Conservation (phyloP, 345 rosid genomes). For the Lenwebbia sp. region DNA sequence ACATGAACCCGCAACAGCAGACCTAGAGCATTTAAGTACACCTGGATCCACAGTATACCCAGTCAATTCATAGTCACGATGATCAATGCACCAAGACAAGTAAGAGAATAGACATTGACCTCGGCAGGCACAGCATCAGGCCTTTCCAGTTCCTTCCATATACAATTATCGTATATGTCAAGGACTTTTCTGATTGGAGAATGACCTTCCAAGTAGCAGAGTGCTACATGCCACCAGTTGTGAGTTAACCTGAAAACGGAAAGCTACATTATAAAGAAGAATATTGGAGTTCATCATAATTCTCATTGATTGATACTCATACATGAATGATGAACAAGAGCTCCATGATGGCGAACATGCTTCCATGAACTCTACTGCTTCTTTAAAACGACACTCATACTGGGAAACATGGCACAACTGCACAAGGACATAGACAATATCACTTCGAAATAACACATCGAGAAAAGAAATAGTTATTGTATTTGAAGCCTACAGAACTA, state of each 20-base stretch:
- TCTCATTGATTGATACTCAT: slow-evolving; percentile 2
- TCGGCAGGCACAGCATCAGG: slow-evolving; percentile 39
- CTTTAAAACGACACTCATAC: slow-evolving; percentile 59
- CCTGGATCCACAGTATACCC: slow-evolving; percentile 24
- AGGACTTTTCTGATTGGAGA: slow-evolving; percentile 42
- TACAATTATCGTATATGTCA: slow-evolving; percentile 58
- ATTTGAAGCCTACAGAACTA: neutral
- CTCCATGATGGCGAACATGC: slow-evolving; percentile 52
- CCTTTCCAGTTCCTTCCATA: slow-evolving; percentile 73
- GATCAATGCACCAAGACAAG: neutral
- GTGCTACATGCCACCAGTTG: slow-evolving; percentile 98
- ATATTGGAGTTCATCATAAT: neutral
- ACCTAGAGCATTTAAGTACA: slow-evolving; percentile 71
- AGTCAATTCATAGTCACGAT: neutral
- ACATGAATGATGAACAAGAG: slow-evolving; percentile 74
- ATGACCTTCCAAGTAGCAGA: slow-evolving; percentile 91
- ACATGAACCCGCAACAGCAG: slow-evolving; percentile 54
- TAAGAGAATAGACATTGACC: slow-evolving; percentile 16
- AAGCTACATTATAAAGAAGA: neutral
- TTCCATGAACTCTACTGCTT: slow-evolving; percentile 88
- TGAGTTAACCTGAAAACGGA: slow-evolving; percentile 54
- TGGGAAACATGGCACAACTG: slow-evolving; percentile 91
- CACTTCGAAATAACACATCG: neutral
- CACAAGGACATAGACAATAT: slow-evolving; percentile 2
- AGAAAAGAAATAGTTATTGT: neutral